These are phyloP conservation scores for Catharanthus roseus DNA, from an alignment of 257 asterid genomes.

Conservation along the genomic window DNA sequence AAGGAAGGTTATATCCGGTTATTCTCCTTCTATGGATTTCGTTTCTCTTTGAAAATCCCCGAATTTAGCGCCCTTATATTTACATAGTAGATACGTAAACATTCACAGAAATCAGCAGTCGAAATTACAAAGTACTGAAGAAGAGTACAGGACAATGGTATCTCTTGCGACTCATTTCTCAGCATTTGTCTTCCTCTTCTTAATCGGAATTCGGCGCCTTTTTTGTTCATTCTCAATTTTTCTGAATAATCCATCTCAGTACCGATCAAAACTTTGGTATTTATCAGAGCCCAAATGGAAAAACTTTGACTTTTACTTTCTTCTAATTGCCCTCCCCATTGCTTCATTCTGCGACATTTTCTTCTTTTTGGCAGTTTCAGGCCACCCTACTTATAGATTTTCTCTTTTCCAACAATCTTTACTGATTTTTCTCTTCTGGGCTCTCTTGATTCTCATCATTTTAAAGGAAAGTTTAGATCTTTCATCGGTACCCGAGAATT, in stretches of 20 bases:
- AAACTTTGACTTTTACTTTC: conserved; percentile 59
- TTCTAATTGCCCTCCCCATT: conserved; percentile 54
- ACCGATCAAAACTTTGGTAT: conserved; percentile 64
- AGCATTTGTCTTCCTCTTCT: conserved; percentile 59
- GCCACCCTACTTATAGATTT: conserved; percentile 50
- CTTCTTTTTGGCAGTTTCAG: conserved; percentile 53
- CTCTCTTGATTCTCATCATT: conserved; percentile 40
- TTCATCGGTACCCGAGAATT: conserved; percentile 43
- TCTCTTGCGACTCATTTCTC: conserved; percentile 69
- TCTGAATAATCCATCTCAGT: conserved; percentile 59
- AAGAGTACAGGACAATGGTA: conserved; percentile 33
- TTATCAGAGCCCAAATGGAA: conserved; percentile 72
- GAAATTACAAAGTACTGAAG: not conserved
- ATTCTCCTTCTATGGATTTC: conserved; percentile 6
- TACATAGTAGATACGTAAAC: not conserved
- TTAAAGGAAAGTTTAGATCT: conserved; percentile 53
- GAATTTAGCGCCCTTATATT: not conserved
- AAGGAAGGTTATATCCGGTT: not conserved
- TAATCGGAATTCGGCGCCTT: conserved; percentile 66
- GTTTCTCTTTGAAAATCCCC: not conserved
- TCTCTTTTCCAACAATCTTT: conserved; percentile 64
- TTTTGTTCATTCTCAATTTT: conserved; percentile 50
- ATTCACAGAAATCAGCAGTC: not conserved
- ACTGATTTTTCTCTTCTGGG: conserved; percentile 61
- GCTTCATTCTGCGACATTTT: conserved; percentile 52